phyloP scores from a whole-genome alignment of 768 basidiomycete genomes.

The Cyclocybe aegerita region DNA sequence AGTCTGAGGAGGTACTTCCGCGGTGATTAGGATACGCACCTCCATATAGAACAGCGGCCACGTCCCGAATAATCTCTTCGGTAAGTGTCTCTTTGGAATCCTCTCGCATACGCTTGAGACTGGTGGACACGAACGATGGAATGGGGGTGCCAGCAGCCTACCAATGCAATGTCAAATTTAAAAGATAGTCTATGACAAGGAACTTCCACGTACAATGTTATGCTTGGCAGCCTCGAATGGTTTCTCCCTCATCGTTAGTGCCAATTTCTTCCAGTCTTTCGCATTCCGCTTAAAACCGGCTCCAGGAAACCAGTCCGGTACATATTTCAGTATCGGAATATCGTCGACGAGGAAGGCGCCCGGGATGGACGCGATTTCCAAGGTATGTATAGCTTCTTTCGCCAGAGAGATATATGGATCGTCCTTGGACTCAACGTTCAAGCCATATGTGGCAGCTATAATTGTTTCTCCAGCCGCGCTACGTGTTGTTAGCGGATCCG shows the following conservation, averaged over 20 bases:
- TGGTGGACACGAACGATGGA: constrained; percentile 19
- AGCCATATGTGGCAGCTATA: constrained; percentile 42
- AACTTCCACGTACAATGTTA: constrained; percentile 19
- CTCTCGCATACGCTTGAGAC: constrained; percentile 18
- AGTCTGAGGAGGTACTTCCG: not conserved
- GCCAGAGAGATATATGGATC: constrained; percentile 43
- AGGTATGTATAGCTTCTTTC: constrained; percentile 31
- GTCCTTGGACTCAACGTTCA: constrained; percentile 31
- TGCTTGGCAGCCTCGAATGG: constrained; percentile 32
- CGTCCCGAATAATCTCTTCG: constrained; percentile 28
- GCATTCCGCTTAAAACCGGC: constrained; percentile 57
- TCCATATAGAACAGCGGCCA: constrained; percentile 34
- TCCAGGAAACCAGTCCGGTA: constrained; percentile 63
- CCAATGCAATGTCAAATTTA: not conserved
- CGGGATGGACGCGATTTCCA: constrained; percentile 33
- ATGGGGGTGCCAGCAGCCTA: constrained; percentile 11
- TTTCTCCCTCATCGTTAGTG: constrained; percentile 31
- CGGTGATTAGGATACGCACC: constrained; percentile 16
- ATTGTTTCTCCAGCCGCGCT: constrained; percentile 27
- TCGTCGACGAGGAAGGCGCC: constrained; percentile 46
- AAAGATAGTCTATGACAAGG: not conserved
- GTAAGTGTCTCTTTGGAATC: constrained; percentile 16
- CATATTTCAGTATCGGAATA: constrained; percentile 35
- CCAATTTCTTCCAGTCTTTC: constrained; percentile 35
- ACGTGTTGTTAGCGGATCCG: constrained; percentile 7